Evolutionary conservation across 2,329 filamentous ascomycete genomes (phyloP).

Genomic region (Cytospora paraplurivora): DNA sequence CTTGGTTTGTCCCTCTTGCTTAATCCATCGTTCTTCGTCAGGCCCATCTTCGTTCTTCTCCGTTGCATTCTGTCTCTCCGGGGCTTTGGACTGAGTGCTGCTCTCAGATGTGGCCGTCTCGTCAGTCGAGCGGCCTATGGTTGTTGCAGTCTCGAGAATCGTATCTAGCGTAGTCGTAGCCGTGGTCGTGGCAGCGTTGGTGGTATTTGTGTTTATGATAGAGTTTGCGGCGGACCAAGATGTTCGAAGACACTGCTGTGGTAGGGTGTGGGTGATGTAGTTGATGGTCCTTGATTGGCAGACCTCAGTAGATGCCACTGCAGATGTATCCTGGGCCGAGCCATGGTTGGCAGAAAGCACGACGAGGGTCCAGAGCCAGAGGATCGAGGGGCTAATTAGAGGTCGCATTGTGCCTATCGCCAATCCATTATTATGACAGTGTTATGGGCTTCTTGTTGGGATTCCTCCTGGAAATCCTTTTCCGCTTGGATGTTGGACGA

Average conservation of each 20-base stretch:
- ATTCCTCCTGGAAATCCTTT: not conserved
- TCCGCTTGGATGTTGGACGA: not conserved
- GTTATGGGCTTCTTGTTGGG: not conserved
- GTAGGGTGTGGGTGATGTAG: conserved; percentile 77
- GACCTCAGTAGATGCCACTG: conserved; percentile 33
- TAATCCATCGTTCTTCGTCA: conserved; percentile 30
- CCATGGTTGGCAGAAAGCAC: conserved; percentile 12
- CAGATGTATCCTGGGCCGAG: conserved; percentile 12
- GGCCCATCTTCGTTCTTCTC: conserved; percentile 18
- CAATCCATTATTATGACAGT: conserved; percentile 25
- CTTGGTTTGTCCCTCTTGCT: conserved; percentile 36
- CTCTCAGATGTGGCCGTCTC: conserved; percentile 22
- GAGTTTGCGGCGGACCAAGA: conserved; percentile 48
- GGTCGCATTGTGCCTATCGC: conserved; percentile 24
- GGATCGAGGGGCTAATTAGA: conserved; percentile 11
- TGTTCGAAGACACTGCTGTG: conserved; percentile 74
- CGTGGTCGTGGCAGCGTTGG: conserved; percentile 30
- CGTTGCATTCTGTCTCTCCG: not conserved
- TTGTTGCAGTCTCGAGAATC: conserved; percentile 2
- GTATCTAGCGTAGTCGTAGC: conserved; percentile 31
- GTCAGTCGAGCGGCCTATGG: conserved; percentile 16
- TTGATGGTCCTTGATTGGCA: conserved; percentile 71
- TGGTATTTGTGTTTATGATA: conserved; percentile 18
- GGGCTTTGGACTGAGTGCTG: conserved; percentile 17
- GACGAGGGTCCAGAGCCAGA: conserved; percentile 4